Conservation (phyloP, 805 yeast genomes). For the Wickerhamiella parazyma region DNA sequence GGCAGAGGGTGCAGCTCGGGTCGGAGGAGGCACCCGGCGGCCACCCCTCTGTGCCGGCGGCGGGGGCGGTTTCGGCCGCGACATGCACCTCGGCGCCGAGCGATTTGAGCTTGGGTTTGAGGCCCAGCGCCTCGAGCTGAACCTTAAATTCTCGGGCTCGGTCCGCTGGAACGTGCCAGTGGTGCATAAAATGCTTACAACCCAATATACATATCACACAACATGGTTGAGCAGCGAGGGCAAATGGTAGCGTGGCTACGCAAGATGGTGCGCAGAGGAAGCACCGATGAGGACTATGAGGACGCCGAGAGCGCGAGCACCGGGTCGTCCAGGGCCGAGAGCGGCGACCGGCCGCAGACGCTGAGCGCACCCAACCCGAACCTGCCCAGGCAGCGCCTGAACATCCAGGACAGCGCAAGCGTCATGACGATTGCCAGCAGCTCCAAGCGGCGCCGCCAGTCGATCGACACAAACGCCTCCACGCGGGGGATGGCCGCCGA, state of each 20-base stretch:
- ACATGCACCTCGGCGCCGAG: neutral
- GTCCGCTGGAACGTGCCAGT: conserved; percentile 2
- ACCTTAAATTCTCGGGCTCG: neutral
- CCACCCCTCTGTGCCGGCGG: no score
- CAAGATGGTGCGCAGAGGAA: conserved; percentile 8
- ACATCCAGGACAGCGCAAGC: conserved; percentile 20
- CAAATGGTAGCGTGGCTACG: conserved; percentile 10
- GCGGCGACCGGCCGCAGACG: neutral
- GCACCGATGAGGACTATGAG: neutral
- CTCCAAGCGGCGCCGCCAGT: conserved; percentile 25
- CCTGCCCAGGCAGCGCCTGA: conserved; percentile 1
- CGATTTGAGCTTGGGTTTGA: neutral
- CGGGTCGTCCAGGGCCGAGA: neutral
- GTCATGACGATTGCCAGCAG: conserved; percentile 28
- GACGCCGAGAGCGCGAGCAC: neutral
- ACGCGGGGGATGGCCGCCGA: conserved; percentile 27
- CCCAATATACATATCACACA: neutral
- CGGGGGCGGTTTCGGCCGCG: no score
- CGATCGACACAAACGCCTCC: conserved; percentile 28
- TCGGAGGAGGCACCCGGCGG: no score
- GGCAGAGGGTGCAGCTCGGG: neutral
- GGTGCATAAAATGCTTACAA: neutral
- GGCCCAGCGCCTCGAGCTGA: neutral
- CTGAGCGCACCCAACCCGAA: neutral
- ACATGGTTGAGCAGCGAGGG: conserved; percentile 9